These are phyloP conservation scores for Penicillium waksmanii DNA, from an alignment of 495 filamentous ascomycete species.

Conservation along the genomic window DNA sequence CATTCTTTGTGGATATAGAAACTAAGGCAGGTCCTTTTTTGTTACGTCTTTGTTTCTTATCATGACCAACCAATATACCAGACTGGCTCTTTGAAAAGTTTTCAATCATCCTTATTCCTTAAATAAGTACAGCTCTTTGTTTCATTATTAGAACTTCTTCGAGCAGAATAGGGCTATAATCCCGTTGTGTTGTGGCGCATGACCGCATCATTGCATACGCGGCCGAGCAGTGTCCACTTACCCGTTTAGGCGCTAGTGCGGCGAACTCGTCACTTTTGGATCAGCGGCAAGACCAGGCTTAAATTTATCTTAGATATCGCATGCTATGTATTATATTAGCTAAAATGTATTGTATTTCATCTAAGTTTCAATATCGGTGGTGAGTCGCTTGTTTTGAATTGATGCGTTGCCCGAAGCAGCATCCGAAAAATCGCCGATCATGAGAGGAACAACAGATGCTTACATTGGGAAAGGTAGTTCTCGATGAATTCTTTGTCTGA, in stretches of 20 bases:
- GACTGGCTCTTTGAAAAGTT: constrained; percentile 12
- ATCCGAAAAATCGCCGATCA: too few species aligned
- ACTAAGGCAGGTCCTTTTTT: constrained; percentile 29
- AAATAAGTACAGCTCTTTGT: background rate
- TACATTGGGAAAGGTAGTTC: too few species aligned
- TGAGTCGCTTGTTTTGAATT: too few species aligned
- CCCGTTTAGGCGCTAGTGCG: constrained; percentile 1
- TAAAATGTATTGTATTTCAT: too few species aligned
- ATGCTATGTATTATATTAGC: too few species aligned
- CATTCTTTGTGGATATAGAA: constrained; percentile 27
- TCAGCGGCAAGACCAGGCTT: constrained; percentile 1
- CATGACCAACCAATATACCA: constrained; percentile 14
- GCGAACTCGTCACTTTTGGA: constrained; percentile 10
- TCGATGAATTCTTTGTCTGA: too few species aligned
- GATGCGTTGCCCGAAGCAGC: too few species aligned
- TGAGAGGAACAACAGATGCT: too few species aligned
- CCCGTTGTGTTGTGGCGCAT: constrained; percentile 14
- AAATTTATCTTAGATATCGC: background rate
- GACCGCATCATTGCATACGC: constrained; percentile 26
- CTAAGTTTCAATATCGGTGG: too few species aligned
- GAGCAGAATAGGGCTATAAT: background rate
- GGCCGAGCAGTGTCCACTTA: constrained; percentile 2
- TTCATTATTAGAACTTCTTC: background rate
- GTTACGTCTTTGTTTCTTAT: constrained; percentile 8
- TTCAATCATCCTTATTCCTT: background rate